These are phyloP conservation scores for Iberis pinnata DNA, from an alignment of 345 rosid species.

Conservation along the genomic window DNA sequence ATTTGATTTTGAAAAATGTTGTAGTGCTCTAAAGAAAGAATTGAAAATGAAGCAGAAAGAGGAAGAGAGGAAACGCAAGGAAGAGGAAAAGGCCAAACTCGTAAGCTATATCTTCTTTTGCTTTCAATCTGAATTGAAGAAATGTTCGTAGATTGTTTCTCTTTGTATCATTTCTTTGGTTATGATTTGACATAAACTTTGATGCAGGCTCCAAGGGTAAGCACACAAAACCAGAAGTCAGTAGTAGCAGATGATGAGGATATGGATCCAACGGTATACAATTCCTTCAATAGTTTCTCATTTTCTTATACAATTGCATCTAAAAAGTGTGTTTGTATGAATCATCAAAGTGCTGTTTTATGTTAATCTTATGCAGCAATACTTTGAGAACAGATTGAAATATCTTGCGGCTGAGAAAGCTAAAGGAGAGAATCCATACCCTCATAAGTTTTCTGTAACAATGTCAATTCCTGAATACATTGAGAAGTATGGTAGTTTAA, in stretches of 20 bases:
- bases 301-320: background rate
- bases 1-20: conserved; percentile 2
- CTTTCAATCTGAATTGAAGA: background rate
- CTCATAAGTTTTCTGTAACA: conserved; percentile 63
- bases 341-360: background rate
- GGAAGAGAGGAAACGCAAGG: conserved; percentile 72
- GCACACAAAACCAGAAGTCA: conserved; percentile 12
- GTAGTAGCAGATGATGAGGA: conserved; percentile 84
- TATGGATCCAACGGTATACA: conserved; percentile 83
- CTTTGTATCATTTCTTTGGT: background rate
- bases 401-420: conserved; percentile 59
- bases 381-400: conserved; percentile 67
- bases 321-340: background rate
- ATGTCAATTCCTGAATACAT: conserved; percentile 59
- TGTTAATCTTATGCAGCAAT: conserved; percentile 55
- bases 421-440: conserved; percentile 72
- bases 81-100: conserved; percentile 43
- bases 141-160: background rate
- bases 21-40: conserved; percentile 85
- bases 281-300: background rate
- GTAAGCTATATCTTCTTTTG: conserved; percentile 28
- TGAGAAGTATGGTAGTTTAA: conserved; percentile 48
- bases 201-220: conserved; percentile 17
- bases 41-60: conserved; percentile 64
- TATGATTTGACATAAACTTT: no score